Evolutionary conservation across 768 basidiomycete genomes (phyloP), one percentile per base, ranked within the genome.

Genomic region (Coprinopsis sp.): DNA sequence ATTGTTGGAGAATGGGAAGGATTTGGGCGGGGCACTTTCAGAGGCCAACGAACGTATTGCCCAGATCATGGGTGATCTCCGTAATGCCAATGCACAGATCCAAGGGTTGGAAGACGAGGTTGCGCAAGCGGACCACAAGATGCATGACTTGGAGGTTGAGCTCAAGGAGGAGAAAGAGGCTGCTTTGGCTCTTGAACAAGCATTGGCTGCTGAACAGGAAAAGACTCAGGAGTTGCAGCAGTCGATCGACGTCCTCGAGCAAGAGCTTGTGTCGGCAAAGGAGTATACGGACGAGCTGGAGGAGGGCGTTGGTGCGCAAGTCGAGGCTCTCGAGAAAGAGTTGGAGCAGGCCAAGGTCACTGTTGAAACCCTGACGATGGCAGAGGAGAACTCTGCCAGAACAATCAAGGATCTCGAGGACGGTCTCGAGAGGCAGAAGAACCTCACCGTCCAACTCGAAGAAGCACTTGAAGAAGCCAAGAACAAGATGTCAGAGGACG

Each of bases 381-480:
- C 74, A 21, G 73, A 73, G 46, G 74, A 76, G 31, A 69, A 79
- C 37, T 69, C 71, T 16, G 65, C 67, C 13, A 71, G 78, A 38
- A 73, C 74, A 43, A 58, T 74, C 37, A 72, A 78, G 41, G 66
- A 70, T 41, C 67, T 83, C 4, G 76, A 80, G 44, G 72, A 65
- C 7, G 81, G 82, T 31, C 67, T 66, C 0, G 68, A 77, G 36
- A 70, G 77, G 25, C 71, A 79, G 8, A 65, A 71, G 13, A 77
- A 84, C 54, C 69, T 83, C 2, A 78, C 71, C 16, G 64, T 71
- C 34, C 85, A 90, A 60, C 71, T 89, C 73, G 84, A 91, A 53
- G 78, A 83, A 2, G 90, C 87, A 0, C 64, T 92, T 43, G 79
- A 85, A 41, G 86, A 80, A 5, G 80, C 82, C 0, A 86, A 91